phyloP scores from a whole-genome alignment of 2,329 filamentous ascomycete species.

The Talaromyces marneffei region DNA sequence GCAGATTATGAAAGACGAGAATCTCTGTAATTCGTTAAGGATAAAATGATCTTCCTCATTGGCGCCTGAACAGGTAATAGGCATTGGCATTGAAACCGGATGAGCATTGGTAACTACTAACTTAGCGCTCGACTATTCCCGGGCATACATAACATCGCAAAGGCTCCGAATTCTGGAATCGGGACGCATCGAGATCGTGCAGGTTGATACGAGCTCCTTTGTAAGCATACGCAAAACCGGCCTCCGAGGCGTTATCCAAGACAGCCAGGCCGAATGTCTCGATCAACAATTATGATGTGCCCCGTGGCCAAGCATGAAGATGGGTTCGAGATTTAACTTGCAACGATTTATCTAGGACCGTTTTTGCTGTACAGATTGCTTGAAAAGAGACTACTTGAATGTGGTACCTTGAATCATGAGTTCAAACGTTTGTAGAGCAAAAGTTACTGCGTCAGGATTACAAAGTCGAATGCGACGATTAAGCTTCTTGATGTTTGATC shows the following conservation, averaged over 20 bases:
- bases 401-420: no score
- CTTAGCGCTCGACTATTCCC: background rate
- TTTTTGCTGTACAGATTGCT: slow-evolving; percentile 28
- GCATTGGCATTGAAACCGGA: background rate
- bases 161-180: background rate
- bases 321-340: slow-evolving; percentile 35
- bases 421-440: no score
- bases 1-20: background rate
- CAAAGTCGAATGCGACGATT: background rate
- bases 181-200: background rate
- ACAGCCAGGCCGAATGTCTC: slow-evolving; percentile 29
- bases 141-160: background rate
- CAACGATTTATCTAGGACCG: slow-evolving; percentile 36
- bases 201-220: slow-evolving; percentile 41
- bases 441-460: background rate
- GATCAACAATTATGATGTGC: slow-evolving; percentile 21
- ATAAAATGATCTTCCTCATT: background rate
- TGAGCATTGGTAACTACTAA: background rate
- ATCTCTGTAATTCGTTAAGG: background rate
- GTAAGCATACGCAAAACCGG: slow-evolving; percentile 35
- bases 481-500: background rate
- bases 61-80: background rate
- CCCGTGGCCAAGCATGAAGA: slow-evolving; percentile 28
- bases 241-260: slow-evolving; percentile 24
- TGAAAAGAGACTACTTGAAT: no score